These are phyloP conservation scores for Alternaria brassicicola DNA, from an alignment of 2,329 filamentous ascomycete genomes.

Conservation along the genomic window DNA sequence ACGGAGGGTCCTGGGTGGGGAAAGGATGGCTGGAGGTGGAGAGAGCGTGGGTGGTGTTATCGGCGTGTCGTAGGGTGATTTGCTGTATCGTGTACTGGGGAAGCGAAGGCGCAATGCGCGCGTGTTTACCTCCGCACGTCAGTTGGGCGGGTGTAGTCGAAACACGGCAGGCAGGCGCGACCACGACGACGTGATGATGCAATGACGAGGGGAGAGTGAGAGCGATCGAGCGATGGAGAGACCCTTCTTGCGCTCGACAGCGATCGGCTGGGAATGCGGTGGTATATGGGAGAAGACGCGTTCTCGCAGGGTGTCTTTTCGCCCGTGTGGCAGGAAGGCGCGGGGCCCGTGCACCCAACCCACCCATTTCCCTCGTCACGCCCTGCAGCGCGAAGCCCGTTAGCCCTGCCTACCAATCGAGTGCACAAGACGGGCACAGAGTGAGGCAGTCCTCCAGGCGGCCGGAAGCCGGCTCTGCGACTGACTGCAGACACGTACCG, in stretches of 20 bases:
- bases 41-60: conserved; percentile 20
- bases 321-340: conserved; percentile 18
- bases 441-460: conserved; percentile 23
- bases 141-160: conserved; percentile 21
- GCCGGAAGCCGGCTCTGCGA: not conserved
- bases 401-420: conserved; percentile 29
- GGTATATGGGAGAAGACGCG: conserved; percentile 34
- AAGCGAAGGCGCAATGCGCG: conserved; percentile 30
- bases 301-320: conserved; percentile 33
- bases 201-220: conserved; percentile 17
- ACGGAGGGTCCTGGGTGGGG: conserved; percentile 16
- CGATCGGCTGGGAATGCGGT: conserved; percentile 32
- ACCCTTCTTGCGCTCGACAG: conserved; percentile 32
- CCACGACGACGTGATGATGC: conserved; percentile 21
- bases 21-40: conserved; percentile 20
- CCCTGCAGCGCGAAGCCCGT: conserved; percentile 25
- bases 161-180: conserved; percentile 19
- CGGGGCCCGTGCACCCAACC: conserved; percentile 13
- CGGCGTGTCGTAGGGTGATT: conserved; percentile 33
- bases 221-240: conserved; percentile 26
- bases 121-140: conserved; percentile 23
- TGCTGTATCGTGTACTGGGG: conserved; percentile 25
- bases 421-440: conserved; percentile 6
- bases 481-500: not conserved
- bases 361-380: conserved; percentile 9